Base-by-base conservation (phyloP, 179 eudicot species). In the Beta macrorhiza region DNA sequence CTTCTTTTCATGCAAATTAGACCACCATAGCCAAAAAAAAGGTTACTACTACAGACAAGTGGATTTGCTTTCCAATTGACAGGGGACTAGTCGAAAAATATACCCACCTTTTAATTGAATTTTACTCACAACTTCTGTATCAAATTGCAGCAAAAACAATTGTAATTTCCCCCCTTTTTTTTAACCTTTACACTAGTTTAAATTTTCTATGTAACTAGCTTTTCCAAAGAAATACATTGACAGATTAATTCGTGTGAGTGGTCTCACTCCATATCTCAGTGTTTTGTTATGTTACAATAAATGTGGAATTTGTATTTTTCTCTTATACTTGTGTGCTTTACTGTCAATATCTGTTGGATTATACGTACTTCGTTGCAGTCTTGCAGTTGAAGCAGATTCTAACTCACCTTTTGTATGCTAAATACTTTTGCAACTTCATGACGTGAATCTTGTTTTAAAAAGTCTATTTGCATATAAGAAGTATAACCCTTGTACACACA, bases 1-100 rank as follows among this genome's bases (percentile, higher is more conserved):
- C 73, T 81, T 78, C 87, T 84, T 84, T 84, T 84, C 74, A 81
- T 82, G 87, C 56, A 84, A 67, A 81, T 68, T 14, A 68, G 55
- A 77, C 67, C 83, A 81, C 81, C 72, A 77, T 56, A 16, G 32
- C 62, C 15, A 82, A 72, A 37, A 75, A 29, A 1, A 75, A 62
- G 55, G 83, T 45, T 76, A 61, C 20, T 57, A 44, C 47, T 63
- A 64, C 59, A 22, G 64, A 84, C 63, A 49, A 81, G 82, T 84
- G 82, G 65, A 44, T 81, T 59, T 74, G 73, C 84, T 78, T 84
- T 82, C 37, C 42, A 81, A 51, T 74, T 84, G 84, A 81, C 29
- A 77, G 32, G 45, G 79, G 86, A 78, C 86, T 56, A 67, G 64
- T 81, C 84, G 73, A 45, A 67, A 56, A 81, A 13, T 72, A 64